Evolutionary conservation across 108 stramenopile species (phyloP).

Genomic region (Cyclotella cryptica): DNA sequence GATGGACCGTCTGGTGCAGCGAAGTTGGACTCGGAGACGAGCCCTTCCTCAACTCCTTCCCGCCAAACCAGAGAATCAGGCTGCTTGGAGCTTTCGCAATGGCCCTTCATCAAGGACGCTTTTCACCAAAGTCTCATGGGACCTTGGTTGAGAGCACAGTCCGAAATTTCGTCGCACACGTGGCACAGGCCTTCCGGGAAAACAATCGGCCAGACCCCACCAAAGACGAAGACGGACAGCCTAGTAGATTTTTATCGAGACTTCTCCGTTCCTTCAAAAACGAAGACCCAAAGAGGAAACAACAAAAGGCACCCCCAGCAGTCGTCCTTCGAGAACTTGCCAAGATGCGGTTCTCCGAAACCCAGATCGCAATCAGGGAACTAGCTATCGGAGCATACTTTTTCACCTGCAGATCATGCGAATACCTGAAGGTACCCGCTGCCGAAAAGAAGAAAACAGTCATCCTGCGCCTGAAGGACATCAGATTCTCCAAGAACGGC

Average conservation of each 20-base stretch:
- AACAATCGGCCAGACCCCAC: no score
- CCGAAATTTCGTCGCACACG: not conserved
- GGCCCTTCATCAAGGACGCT: not conserved
- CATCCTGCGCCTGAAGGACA: no score
- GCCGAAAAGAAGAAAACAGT: no score
- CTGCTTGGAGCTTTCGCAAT: no score
- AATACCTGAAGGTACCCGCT: not conserved
- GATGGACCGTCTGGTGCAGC: conserved; percentile 8
- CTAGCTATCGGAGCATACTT: no score
- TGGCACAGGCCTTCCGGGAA: conserved; percentile 16
- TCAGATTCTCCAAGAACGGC: not conserved
- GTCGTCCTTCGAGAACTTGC: no score
- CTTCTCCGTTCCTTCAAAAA: no score
- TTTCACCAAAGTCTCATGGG: not conserved
- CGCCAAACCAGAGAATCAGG: not conserved
- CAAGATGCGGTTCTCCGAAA: no score
- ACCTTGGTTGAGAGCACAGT: not conserved
- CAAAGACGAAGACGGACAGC: no score
- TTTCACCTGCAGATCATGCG: no score
- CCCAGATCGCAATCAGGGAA: no score
- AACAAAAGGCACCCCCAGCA: not conserved
- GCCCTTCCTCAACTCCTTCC: not conserved
- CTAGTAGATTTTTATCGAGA: no score
- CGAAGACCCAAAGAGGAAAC: not conserved
- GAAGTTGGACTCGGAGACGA: conserved; percentile 17